Percentiles rank a stretch among this genome's conserved stretches.
Evolutionary conservation across 1,284 basidiomycete genomes (phyloP).

Genomic region (Stereum hirsutum): DNA sequence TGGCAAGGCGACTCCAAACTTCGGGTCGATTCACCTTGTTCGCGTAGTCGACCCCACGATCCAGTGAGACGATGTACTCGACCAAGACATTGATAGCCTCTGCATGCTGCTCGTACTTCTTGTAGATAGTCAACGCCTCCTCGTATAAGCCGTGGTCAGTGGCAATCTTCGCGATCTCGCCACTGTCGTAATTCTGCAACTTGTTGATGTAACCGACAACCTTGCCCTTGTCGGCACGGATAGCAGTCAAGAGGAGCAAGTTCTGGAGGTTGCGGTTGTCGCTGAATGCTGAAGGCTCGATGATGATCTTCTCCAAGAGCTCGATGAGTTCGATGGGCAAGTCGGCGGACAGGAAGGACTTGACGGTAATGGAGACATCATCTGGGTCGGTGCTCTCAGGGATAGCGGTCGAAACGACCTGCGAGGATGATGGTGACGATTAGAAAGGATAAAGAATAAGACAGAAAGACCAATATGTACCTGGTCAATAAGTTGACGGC

Average conservation of each 20-base stretch:
- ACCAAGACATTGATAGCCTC: conserved; percentile 97
- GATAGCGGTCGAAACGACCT: conserved; percentile 90
- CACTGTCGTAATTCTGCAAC: conserved; percentile 90
- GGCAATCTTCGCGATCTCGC: conserved; percentile 95
- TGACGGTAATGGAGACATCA: conserved; percentile 97
- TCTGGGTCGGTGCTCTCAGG: conserved; percentile 98
- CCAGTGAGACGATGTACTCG: conserved; percentile 96
- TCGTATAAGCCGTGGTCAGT: conserved; percentile 95
- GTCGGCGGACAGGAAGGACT: conserved; percentile 96
- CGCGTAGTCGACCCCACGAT: conserved; percentile 94
- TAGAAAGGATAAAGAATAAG: conserved; percentile 2
- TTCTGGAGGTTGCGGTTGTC: conserved; percentile 97
- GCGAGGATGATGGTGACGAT: not conserved
- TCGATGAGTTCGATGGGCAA: conserved; percentile 97
- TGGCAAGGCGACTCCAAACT: conserved; percentile 95
- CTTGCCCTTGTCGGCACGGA: conserved; percentile 97
- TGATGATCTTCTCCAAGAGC: conserved; percentile 96
- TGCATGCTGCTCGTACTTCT: conserved; percentile 89
- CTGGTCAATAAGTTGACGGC: conserved; percentile 93
- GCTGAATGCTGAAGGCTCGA: conserved; percentile 95
- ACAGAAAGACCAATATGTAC: conserved; percentile 26
- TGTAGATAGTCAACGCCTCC: conserved; percentile 94
- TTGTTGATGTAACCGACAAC: conserved; percentile 99
- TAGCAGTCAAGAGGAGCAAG: conserved; percentile 89
- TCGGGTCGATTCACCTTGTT: conserved; percentile 96